Evolutionary conservation across 768 basidiomycete species (phyloP).

Genomic region (Chiua virens): DNA sequence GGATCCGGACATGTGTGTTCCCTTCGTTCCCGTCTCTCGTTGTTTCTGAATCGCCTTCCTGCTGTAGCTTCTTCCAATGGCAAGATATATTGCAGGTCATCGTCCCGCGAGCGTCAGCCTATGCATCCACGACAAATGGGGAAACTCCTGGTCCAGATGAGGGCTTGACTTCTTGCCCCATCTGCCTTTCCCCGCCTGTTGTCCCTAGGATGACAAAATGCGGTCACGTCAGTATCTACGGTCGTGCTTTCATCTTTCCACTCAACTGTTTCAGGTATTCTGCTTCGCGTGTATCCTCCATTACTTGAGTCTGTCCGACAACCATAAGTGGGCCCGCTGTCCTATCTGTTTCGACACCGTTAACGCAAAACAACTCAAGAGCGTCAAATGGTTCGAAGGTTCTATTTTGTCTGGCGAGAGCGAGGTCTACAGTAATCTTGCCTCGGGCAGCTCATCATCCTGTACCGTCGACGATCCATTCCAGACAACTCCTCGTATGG

Average conservation of each 20-base stretch:
- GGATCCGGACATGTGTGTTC: conserved; percentile 90
- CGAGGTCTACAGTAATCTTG: conserved; percentile 25
- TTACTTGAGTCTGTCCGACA: conserved; percentile 81
- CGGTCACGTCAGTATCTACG: conserved; percentile 76
- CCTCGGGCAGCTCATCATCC: conserved; percentile 46
- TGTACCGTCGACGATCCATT: conserved; percentile 37
- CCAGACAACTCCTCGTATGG: conserved; percentile 46
- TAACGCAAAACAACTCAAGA: conserved; percentile 86
- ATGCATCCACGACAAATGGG: conserved; percentile 60
- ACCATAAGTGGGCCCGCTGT: conserved; percentile 84
- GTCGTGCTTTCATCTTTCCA: not conserved
- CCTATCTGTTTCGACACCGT: conserved; percentile 97
- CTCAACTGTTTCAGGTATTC: conserved; percentile 62
- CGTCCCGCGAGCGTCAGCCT: conserved; percentile 78
- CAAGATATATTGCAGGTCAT: conserved; percentile 93
- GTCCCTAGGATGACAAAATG: conserved; percentile 96
- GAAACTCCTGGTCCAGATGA: conserved; percentile 48
- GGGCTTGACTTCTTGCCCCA: conserved; percentile 81
- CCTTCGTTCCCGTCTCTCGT: not conserved
- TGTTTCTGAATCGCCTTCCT: not conserved
- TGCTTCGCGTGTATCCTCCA: conserved; percentile 95
- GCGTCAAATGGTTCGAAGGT: conserved; percentile 85
- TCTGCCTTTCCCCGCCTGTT: conserved; percentile 88
- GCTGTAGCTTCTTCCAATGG: conserved; percentile 87
- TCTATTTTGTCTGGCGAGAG: conserved; percentile 36